Evolutionary conservation across 352 stramenopile species (phyloP), one percentile per base, ranked within the genome.

Genomic region (Globisporangium spinosum): DNA sequence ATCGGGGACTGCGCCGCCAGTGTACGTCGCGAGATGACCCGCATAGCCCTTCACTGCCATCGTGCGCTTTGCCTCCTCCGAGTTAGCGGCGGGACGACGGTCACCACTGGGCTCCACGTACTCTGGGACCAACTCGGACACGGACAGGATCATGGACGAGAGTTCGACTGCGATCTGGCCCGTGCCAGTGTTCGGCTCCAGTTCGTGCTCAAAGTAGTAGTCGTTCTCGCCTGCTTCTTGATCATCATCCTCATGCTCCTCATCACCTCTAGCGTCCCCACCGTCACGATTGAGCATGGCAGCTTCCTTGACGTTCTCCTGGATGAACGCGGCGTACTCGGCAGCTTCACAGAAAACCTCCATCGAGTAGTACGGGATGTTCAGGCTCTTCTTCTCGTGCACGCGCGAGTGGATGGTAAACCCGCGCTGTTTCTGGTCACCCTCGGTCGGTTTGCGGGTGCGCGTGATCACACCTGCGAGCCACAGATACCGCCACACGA

Each of bases 401-500:
- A 90, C 78, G 23, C 85, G 81, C 29, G 83, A 90, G 57, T 92
- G 86, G 15, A 90, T 74, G 56, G 84, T 75, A 66, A 91, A 94
- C 0, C 84, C 83, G 27, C 86, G 82, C 29, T 92, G 75, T n/a
- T 86, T 85, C 67, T 86, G 73, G 57, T 89, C 72, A 13, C 82
- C 87, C 49, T 84, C 76, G 23, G 74, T 80, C 9, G 65, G 69
- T 25, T 81, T 79, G 6, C 67, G 69, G 12, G 80, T 89, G 15
- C 82, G 77, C 8, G 76, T 90, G 67, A 94, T 91, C 34, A 94
- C 70, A 34, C 85, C 83, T n/a, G 79, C 72, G 22, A 95, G 58
- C 83, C 85, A 95, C 45, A 95, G 68, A 65, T 93, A 95, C 12
- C 88, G 72, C 88, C 88, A 95, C 45, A 95, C 84, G 27, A 94